Conservation (phyloP, 192 early-diverging fungal species). For the Dispira parvispora region DNA sequence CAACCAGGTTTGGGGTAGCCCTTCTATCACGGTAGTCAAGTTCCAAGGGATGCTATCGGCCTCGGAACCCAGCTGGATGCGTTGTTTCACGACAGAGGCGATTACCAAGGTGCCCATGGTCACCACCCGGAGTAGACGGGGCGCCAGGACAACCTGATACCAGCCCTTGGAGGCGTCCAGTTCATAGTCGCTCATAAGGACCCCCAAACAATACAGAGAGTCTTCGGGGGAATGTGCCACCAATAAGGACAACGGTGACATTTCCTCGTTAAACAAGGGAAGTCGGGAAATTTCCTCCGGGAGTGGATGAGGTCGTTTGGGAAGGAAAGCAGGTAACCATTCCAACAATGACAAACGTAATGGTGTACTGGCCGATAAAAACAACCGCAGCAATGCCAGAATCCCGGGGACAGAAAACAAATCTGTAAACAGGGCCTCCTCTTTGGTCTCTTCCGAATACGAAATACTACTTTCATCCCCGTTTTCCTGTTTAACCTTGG, state of each 20-base stretch:
- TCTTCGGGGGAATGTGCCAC: constrained; percentile 9
- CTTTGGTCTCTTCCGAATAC: too few relatives aligned
- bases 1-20: background rate
- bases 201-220: background rate
- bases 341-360: background rate
- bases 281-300: background rate
- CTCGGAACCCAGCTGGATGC: background rate
- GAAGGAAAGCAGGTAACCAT: background rate
- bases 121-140: background rate
- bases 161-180: background rate
- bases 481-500: too few relatives aligned
- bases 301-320: background rate
- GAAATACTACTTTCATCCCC: too few relatives aligned
- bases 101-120: background rate
- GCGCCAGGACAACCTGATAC: background rate
- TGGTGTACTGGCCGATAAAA: background rate
- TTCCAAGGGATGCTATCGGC: background rate
- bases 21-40: background rate
- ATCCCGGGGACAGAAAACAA: background rate
- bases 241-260: background rate
- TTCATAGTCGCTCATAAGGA: background rate
- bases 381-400: background rate
- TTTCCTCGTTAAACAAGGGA: background rate
- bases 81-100: background rate
- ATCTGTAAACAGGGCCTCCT: too few relatives aligned